Base-by-base conservation (phyloP, 2,329 filamentous ascomycete genomes). In the Pseudonectria buxi region DNA sequence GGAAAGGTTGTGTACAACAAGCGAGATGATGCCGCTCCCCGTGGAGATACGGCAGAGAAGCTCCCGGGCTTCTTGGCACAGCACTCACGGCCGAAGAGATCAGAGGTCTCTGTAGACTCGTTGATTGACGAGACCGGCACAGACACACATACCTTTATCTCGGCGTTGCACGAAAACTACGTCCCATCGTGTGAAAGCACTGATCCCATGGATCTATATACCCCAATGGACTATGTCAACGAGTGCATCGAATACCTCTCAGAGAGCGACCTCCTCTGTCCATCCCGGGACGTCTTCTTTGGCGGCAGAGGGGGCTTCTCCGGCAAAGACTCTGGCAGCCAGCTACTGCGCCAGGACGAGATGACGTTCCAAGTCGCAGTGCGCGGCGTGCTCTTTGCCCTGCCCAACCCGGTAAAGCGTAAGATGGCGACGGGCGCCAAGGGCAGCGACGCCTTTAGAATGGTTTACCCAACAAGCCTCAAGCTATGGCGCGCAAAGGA, bases 1-100 rank as follows among this genome's bases (percentile, higher is more conserved):
- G 92, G 90, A 4, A 95, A 92, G 56, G 86, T 98, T 3, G 81
- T 96, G 1, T 94, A 96, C 65, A 98, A 98, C 65, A 98, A 95
- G 58, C 76, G 92, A 30, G 74, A 83, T 14, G 78, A 82, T 18
- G 56, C 42, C 30, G 59, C 62, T 4, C 61, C 69, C 10, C 48
- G 58, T 7, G 55, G 55, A 7, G 62, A 68, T 24, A 55, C 60
- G 3, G 60, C 62, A 13, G 78, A 83, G 48, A 59, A 60, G 15
- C 63, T 86, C 13, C 82, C 82, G 5, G 49, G 58, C n/a, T 74
- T 78, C 55, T 57, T 85, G 25, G 64, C 69, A 4, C 68, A 75
- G 10, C 61, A 71, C 44, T 69, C 74, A 6, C 69, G 82, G 5
- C 76, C 74, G 1, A 80, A 76, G 47, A 65, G 66, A 25, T 81